Evolutionary conservation across 441 rosid genomes (phyloP), one percentile per base, ranked within the genome.

Genomic region (Erysimum cheiri): DNA sequence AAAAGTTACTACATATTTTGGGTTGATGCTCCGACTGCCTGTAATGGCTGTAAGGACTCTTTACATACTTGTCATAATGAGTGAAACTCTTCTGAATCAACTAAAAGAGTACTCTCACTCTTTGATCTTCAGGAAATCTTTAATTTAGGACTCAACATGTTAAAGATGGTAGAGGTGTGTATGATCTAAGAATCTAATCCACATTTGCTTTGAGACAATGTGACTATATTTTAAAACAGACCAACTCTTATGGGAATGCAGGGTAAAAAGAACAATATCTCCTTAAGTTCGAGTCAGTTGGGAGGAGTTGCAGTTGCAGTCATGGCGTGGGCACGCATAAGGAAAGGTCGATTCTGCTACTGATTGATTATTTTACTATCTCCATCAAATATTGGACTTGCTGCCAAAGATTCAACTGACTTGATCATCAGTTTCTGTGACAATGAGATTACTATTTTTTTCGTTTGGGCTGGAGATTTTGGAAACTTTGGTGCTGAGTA

Each of bases 231-330:
- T 17, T 64, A 19, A 41, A 65, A 28, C 22, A 24, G 74, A 62
- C 28, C 60, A n/a, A 64, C 61, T 2, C 32, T n/a, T 33, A 29
- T 57, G 67, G 66, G 26, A 43, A 57, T 77, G 65, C 85, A 89
- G 97, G 92, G 96, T 48, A 60, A 85, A 46, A 47, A 80, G 76
- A 78, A 87, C 58, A 85, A 40, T 0, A 17, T 33, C 41, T 32
- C 88, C 37, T 88, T 92, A 6, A 92, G 92, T 52, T 81, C 94
- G 11, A 89, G 87, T 70, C 92, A 89, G 73, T 70, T 91, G 79
- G 97, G 95, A 17, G 97, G 97, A 68, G 95, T 83, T n/a, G 90
- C 88, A n/a, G 96, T 84, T 81, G 97, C 96, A 12, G 93, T 87
- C 17, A 12, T 91, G 40, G 87, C 87, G 56, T 91, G 90, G 88